A percentile compares a stretch with the other conserved stretches of the same genome.
phyloP scores from a whole-genome alignment of 495 filamentous ascomycete species.

The Platismatia glauca region DNA sequence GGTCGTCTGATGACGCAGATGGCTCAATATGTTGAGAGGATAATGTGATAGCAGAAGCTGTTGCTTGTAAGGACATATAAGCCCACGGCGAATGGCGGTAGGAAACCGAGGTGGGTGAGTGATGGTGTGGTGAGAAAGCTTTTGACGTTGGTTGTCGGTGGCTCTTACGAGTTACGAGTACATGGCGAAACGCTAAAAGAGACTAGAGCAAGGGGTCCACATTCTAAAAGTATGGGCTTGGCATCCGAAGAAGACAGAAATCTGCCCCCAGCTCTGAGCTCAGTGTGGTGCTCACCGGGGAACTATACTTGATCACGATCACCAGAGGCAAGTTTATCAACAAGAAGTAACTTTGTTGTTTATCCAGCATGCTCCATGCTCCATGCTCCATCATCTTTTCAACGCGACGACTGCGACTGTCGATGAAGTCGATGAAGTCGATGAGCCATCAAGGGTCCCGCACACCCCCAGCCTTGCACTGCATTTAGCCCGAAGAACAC shows the following conservation, averaged over 20 bases:
- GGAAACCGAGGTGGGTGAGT: neutral
- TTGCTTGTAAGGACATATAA: neutral
- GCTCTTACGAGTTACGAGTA: neutral
- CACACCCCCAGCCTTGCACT: no score
- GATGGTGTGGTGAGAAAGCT: neutral
- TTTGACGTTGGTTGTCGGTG: neutral
- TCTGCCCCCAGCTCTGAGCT: no score
- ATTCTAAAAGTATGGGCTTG: neutral
- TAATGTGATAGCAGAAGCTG: neutral
- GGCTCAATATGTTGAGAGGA: neutral
- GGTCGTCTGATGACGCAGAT: neutral
- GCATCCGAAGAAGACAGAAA: neutral
- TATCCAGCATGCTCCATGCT: no score
- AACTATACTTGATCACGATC: no score
- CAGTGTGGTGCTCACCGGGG: no score
- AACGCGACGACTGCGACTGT: no score
- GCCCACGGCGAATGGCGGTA: neutral
- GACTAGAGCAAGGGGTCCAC: slow-evolving; percentile 2
- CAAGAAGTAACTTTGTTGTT: no score
- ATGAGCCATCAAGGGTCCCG: no score
- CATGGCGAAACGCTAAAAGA: neutral
- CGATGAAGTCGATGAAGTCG: no score
- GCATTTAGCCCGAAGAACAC: no score
- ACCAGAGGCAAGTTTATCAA: no score
- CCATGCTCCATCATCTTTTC: no score